Evolutionary conservation across 2,329 filamentous ascomycete genomes (phyloP).

Genomic region (Fusarium miscanthi): DNA sequence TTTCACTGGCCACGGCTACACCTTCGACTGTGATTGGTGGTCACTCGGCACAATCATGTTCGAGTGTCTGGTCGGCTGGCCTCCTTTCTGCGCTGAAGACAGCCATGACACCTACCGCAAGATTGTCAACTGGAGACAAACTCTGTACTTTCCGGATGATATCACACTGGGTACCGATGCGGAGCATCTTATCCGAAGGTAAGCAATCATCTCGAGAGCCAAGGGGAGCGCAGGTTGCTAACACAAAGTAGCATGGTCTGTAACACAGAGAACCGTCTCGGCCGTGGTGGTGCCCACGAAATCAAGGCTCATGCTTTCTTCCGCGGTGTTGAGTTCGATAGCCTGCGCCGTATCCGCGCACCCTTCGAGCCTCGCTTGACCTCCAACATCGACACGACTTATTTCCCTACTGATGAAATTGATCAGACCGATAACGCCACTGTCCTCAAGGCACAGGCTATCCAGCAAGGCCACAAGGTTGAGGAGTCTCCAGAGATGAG

Average conservation of each 20-base stretch:
- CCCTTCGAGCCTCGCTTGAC: slow-evolving; percentile 95
- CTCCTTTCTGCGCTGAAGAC: slow-evolving; percentile 97
- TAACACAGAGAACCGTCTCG: slow-evolving; percentile 91
- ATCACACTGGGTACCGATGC: slow-evolving; percentile 89
- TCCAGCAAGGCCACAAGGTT: slow-evolving; percentile 71
- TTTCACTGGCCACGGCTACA: slow-evolving; percentile 95
- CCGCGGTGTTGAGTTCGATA: slow-evolving; percentile 95
- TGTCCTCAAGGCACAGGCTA: slow-evolving; percentile 83
- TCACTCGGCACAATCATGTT: slow-evolving; percentile 99
- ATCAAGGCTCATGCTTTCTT: slow-evolving; percentile 97
- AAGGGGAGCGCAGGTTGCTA: slow-evolving; percentile 1
- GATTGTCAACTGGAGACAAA: slow-evolving; percentile 98
- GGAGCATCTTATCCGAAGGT: slow-evolving; percentile 93
- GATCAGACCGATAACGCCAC: slow-evolving; percentile 95
- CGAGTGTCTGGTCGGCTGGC: slow-evolving; percentile 98
- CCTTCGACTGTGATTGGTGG: slow-evolving; percentile 99
- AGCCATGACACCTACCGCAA: slow-evolving; percentile 98
- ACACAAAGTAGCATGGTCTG: slow-evolving; percentile 79
- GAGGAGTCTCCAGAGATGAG: slow-evolving; percentile 94
- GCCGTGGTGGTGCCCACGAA: slow-evolving; percentile 85
- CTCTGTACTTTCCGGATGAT: slow-evolving; percentile 96
- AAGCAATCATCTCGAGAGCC: slow-evolving; percentile 47
- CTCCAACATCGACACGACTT: slow-evolving; percentile 94
- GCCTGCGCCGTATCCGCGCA: slow-evolving; percentile 89
- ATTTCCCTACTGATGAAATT: slow-evolving; percentile 99